Base-by-base conservation (phyloP, 2,329 filamentous ascomycete genomes). In the Sporothrix schenckii region DNA sequence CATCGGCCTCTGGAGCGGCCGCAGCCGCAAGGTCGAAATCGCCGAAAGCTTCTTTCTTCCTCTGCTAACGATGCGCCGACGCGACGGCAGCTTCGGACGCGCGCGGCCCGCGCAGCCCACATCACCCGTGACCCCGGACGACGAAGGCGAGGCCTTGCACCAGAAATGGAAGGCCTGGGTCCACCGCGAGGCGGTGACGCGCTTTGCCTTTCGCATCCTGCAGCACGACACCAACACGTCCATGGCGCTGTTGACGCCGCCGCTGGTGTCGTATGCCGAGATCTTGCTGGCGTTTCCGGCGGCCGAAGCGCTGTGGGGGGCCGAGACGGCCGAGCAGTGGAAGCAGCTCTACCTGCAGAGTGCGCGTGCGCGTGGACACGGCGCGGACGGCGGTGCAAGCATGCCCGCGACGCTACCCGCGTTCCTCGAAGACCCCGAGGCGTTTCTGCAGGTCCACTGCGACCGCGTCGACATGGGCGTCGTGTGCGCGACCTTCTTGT, bases 141-240 rank as follows among this genome's bases (percentile, higher is more conserved):
- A 58, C 27, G 54, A 58, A 11, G 54, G 54, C 2, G 27, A 39
- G 0, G 14, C 9, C 1, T 16, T 58, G 1, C 24, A 9, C 14
- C 27, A 39, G 7, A 58, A 58, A 39, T 58, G 54, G 54, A 34
- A 39, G 27, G 16, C 13, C 1, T 58, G 54, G 54, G n/a, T 58
- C 54, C 54, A 58, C 54, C 54, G 54, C 16, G 54, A 58, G 54
- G 54, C 54, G 6, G 54, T 39, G 16, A 58, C 54, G 2, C 54
- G 54, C 16, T 58, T 58, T 16, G 39, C 54, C 1, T 58, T 58
- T 9, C 54, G 54, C 54, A 58, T 58, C 5, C 54, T 58, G 27
- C 54, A 58, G 27, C 54, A 58, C 30, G 54, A 58, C 27, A 58
- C 54, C 54, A 39, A 58, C 54, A 58, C 54, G 54, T 58, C 54